Percentiles rank a stretch among this genome's conserved stretches.
Conservation (phyloP, 768 basidiomycete genomes). For the Antrodiella citrinella region DNA sequence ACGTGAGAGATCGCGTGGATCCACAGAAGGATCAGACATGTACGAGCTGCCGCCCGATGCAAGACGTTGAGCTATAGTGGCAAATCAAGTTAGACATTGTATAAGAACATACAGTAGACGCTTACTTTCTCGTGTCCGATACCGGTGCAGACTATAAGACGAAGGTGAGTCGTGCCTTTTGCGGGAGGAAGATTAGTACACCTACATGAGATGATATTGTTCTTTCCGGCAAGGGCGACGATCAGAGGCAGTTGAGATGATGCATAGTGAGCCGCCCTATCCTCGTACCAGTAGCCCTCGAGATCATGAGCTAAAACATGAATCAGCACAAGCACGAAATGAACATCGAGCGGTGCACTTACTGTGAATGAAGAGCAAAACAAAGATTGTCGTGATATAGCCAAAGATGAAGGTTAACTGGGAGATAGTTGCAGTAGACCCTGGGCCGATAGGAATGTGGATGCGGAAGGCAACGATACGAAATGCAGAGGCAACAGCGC, state of each 20-base stretch:
- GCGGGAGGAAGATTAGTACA: background rate
- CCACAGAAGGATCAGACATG: slow-evolving; percentile 35
- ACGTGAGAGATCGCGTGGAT: slow-evolving; percentile 30
- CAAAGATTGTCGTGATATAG: slow-evolving; percentile 38
- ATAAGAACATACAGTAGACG: background rate
- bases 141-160: slow-evolving; percentile 37
- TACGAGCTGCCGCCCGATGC: slow-evolving; percentile 37
- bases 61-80: slow-evolving; percentile 33
- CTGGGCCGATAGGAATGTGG: slow-evolving; percentile 36
- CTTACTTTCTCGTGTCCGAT: slow-evolving; percentile 42
- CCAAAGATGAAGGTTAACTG: slow-evolving; percentile 39
- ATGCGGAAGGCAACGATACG: slow-evolving; percentile 42
- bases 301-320: slow-evolving; percentile 13
- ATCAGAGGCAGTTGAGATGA: slow-evolving; percentile 43
- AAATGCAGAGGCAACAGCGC: slow-evolving; percentile 35
- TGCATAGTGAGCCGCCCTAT: slow-evolving; percentile 33
- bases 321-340: background rate
- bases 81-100: slow-evolving; percentile 1
- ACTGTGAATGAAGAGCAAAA: slow-evolving; percentile 40
- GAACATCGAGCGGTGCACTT: slow-evolving; percentile 12
- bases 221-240: slow-evolving; percentile 48
- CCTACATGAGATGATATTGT: slow-evolving; percentile 47
- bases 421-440: slow-evolving; percentile 27
- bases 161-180: background rate
- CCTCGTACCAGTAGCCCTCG: slow-evolving; percentile 19